Evolutionary conservation across 768 basidiomycete genomes (phyloP).

Genomic region (Tremella fuciformis): DNA sequence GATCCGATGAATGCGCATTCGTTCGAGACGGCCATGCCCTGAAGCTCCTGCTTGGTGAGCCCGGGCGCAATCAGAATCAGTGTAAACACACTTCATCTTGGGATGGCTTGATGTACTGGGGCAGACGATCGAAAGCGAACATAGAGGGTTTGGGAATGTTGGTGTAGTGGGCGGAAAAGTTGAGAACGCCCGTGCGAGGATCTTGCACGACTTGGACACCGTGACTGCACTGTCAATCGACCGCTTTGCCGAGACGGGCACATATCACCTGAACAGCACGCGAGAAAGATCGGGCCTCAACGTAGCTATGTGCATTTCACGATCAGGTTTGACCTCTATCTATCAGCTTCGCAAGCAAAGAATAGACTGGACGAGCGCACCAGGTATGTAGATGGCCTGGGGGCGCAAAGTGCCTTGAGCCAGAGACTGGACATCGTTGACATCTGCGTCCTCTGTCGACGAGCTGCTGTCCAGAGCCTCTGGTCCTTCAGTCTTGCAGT

Average conservation of each 20-base stretch:
- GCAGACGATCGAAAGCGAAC: slow-evolving; percentile 77
- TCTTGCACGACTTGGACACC: slow-evolving; percentile 87
- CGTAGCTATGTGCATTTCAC: slow-evolving; percentile 58
- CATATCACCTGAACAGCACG: slow-evolving; percentile 70
- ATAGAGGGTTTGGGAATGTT: slow-evolving; percentile 71
- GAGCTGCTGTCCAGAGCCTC: too few species aligned
- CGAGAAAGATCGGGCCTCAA: slow-evolving; percentile 68
- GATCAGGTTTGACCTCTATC: too few species aligned
- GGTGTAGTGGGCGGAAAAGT: slow-evolving; percentile 70
- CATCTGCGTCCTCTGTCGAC: too few species aligned
- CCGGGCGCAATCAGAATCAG: not conserved
- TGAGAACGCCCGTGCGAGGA: slow-evolving; percentile 78
- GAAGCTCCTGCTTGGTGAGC: slow-evolving; percentile 60
- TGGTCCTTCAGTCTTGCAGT: too few species aligned
- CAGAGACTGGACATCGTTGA: too few species aligned
- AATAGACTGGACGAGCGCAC: too few species aligned
- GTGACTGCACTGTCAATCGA: slow-evolving; percentile 58
- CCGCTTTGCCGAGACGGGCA: not conserved
- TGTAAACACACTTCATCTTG: slow-evolving; percentile 64
- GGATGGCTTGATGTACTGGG: slow-evolving; percentile 73
- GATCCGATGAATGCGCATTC: slow-evolving; percentile 72
- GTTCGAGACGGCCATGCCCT: slow-evolving; percentile 61
- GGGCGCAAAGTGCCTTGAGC: too few species aligned
- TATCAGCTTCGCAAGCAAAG: too few species aligned
- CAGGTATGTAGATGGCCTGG: too few species aligned